Percentiles rank a stretch among this genome's conserved stretches.
Conservation (phyloP, 139 green algal species). For the Micromonas pusilla region DNA sequence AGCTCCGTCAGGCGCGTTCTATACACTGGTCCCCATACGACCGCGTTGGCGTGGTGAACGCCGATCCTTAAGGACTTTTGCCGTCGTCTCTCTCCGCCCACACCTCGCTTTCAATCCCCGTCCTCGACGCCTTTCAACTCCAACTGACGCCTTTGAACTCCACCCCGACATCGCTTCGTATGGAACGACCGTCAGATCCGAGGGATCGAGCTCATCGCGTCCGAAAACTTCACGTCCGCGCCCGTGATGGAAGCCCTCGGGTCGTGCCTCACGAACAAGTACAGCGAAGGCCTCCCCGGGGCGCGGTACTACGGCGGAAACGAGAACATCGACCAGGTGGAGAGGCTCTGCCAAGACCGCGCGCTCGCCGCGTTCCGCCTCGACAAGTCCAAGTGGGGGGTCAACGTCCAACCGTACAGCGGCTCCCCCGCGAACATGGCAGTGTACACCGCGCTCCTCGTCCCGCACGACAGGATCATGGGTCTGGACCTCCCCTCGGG, state of each 20-base stretch:
- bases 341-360: constrained; percentile 64
- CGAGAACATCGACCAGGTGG: constrained; percentile 67
- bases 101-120: background rate
- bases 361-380: constrained; percentile 67
- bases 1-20: constrained; percentile 77
- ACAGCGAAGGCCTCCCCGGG: constrained; percentile 87
- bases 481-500: constrained; percentile 74
- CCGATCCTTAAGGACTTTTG: no score
- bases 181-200: constrained; percentile 46
- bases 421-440: constrained; percentile 93
- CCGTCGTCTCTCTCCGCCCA: background rate
- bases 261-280: constrained; percentile 97
- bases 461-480: constrained; percentile 82
- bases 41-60: no score
- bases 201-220: constrained; percentile 96
- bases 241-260: constrained; percentile 92
- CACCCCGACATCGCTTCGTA: no score
- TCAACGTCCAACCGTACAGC: constrained; percentile 79
- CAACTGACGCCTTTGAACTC: no score
- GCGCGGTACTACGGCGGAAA: constrained; percentile 97
- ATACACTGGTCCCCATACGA: no score
- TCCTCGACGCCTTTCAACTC: no score
- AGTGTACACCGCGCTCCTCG: constrained; percentile 75
- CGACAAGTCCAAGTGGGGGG: constrained; percentile 59
- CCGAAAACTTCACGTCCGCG: constrained; percentile 91